Evolutionary conservation across 2,329 filamentous ascomycete genomes (phyloP), one percentile per base, ranked within the genome.

Genomic region (Sarocladiaceae sp.): DNA sequence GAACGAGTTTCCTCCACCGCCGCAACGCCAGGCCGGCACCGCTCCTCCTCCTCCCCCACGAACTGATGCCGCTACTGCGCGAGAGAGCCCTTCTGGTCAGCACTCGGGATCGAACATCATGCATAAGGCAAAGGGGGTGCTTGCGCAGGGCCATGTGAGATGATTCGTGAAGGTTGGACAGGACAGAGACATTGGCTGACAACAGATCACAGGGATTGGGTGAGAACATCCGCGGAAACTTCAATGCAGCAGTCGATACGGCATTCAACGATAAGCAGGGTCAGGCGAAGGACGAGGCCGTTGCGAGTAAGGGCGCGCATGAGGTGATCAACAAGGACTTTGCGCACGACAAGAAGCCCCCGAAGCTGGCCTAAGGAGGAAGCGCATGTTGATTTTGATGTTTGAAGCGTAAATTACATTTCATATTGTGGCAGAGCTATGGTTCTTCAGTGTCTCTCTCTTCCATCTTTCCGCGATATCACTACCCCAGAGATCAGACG

Each of bases 261-360:
- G 26, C 29, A 6, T 21, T 33, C 18, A 24, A 33, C 18, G 40
- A 43, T 16, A 24, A 32, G 40, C 7, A 32, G 13, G 40, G 40
- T 18, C 26, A 43, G 40, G 19, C 11, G 16, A 9, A 19, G 19
- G 40, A 43, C 15, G 40, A 43, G 27, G 16, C 40, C 10, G 19
- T 43, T n/a, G 40, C 40, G 10, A 24, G 26, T 13, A 43, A 33
- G 40, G 40, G 40, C 26, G 27, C 6, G 13, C 19, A 16, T 7
- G 40, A 43, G 20, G 40, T 43, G 9, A 24, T 43, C 16, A 43
- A 41, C 23, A 41, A 41, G 23, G 24, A 41, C 4, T 41, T 41
- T 15, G 37, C 26, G 26, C 37, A 41, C 23, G 11, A 23, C 19
- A 19, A 41, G 37, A 23, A 4, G 10, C 23, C 37, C 6, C 21